Base-by-base conservation (phyloP, 768 basidiomycete species). In the Piloderma croceum region DNA sequence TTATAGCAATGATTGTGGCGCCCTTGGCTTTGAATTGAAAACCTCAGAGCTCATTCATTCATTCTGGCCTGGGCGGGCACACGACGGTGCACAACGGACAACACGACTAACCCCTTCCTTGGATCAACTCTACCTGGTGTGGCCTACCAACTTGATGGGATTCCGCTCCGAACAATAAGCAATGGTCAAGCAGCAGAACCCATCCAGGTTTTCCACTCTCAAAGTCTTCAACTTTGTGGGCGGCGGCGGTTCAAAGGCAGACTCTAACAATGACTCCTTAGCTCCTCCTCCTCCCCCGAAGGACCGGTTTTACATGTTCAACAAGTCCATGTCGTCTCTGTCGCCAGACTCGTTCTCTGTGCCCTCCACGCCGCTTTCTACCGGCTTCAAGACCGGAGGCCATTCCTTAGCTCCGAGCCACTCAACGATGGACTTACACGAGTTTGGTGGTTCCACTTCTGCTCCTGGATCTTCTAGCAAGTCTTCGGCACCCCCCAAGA, bases 251-350 rank as follows among this genome's bases (percentile, higher is more conserved):
- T 40, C 42, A 36, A 25, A 24, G 18, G 11, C 19, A 18, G 48
- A 46, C 12, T 19, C 23, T 13, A 13, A 13, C 10, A 24, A 20
- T 32, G 42, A 33, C 38, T 40, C 47, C n/a, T 5, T 43, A 12
- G 77, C 79, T 0, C 79, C 79, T 0, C 76, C 74, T 6, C 74
- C 66, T 2, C 83, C 83, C 1, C 81, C 81, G 29, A 84, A 85
- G 59, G 83, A 85, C 48, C 52, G 64, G 6, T 67, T 66, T 50
- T 74, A 76, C 60, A 60, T 71, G 35, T 62, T 62, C 50, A 65
- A 49, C 19, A 66, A 67, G 32, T 76, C 76, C 2, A 58, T 75
- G 38, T 51, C 64, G 20, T 76, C 75, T 7, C 64, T 77, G 27
- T 62, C 68, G 7, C 71, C 71, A 21, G 68, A 70, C 19, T 65